Evolutionary conservation across 2,329 filamentous ascomycete genomes (phyloP), one percentile per base, ranked within the genome.

Genomic region (Diaporthe vexans): DNA sequence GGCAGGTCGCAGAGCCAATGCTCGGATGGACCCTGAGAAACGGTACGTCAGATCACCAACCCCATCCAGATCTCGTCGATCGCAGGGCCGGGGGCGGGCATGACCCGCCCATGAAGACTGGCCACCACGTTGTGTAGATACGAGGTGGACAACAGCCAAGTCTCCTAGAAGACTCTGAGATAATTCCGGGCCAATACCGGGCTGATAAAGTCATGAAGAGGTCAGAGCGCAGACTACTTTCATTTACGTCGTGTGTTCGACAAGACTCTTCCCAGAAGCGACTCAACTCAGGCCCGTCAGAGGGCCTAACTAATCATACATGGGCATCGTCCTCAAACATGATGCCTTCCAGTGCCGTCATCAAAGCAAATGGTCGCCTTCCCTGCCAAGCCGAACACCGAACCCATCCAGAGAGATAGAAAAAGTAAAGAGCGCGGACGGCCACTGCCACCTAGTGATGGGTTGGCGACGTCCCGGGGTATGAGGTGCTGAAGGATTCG

Each of bases 341-440:
- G 61, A 67, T 52, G 46, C 63, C 63, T 67, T 67, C 63, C 46
- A 67, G 63, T 67, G 46, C 63, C 63, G 46, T 67, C 63, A 48
- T 52, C 63, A 67, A 67, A 67, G 63, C 63, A 67, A 67, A 67
- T 67, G 63, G 46, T 67, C 63, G 63, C 63, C 63, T 67, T 67
- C 63, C 63, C 46, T 67, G 63, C 63, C 63, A 67, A 67, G 63
- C 63, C 63, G 63, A 67, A 67, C 63, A 67, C 63, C 63, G 63
- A 52, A 67, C 46, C 63, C 46, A 67, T 67, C 63, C 63, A 67
- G 63, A 67, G 63, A 67, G 46, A 52, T 37, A 67, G 63, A 52
- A 67, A 67, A 67, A 52, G 63, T 52, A 67, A 67, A 67, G 46
- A 67, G 63, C 63, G 63, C 29, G 63, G 63, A 52, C 63, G 63